Conservation (phyloP, 371 early-diverging fungal species). For the Zopfochytrium polystomum region DNA sequence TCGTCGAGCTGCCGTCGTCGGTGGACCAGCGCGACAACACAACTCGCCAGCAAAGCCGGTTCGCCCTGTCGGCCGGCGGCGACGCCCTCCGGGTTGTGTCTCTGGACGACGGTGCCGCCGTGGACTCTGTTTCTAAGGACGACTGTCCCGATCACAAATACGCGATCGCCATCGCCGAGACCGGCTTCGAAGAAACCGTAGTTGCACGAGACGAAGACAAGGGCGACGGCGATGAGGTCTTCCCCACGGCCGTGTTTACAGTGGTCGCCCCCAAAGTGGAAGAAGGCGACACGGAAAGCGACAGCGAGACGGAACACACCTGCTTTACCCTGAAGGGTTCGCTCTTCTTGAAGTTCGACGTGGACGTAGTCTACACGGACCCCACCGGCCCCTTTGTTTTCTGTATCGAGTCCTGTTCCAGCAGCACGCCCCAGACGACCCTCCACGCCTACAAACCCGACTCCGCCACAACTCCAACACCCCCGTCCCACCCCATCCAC, state of each 20-base stretch:
- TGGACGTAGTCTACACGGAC: background rate
- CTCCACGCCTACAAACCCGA: background rate
- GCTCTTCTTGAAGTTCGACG: background rate
- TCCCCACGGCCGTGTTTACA: background rate
- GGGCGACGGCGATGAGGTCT: background rate
- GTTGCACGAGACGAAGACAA: background rate
- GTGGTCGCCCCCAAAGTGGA: background rate
- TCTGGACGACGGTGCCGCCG: background rate
- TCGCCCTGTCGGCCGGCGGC: background rate
- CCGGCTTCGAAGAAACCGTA: background rate
- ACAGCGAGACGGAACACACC: background rate
- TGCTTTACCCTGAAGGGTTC: background rate
- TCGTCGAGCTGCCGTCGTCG: background rate
- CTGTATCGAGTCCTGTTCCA: background rate
- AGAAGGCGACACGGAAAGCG: background rate
- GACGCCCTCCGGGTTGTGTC: background rate
- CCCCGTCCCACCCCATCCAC: background rate
- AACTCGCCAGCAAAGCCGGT: background rate
- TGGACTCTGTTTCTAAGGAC: background rate
- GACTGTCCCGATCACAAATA: background rate
- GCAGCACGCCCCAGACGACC: background rate
- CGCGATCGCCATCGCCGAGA: background rate
- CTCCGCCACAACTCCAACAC: background rate
- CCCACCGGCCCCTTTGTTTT: background rate
- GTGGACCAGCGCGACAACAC: background rate